Percentiles rank a stretch among this genome's conserved stretches.
Evolutionary conservation across 306 rosid genomes (phyloP).

Genomic region (Vicia villosa): DNA sequence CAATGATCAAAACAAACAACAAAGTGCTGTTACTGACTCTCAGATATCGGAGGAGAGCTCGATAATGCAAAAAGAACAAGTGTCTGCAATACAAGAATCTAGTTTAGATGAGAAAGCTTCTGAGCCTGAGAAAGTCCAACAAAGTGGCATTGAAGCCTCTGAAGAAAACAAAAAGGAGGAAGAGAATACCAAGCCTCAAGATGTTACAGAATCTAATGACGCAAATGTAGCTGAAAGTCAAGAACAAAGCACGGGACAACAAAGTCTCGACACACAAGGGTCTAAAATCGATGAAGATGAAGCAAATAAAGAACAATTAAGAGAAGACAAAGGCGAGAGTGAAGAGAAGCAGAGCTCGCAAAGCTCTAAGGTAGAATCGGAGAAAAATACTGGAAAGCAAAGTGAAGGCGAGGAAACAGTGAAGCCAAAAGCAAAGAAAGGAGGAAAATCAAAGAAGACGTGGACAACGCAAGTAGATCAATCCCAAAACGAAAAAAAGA

Average conservation of each 20-base stretch:
- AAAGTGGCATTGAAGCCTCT: constrained; percentile 21
- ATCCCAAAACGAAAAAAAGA: constrained; percentile 70
- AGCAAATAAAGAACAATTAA: constrained; percentile 43
- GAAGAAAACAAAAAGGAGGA: constrained; percentile 35
- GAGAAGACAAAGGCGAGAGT: constrained; percentile 47
- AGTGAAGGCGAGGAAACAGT: constrained; percentile 27
- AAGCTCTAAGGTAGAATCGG: neutral
- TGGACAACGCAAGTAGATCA: constrained; percentile 80
- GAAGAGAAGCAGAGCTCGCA: constrained; percentile 33
- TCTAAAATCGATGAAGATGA: constrained; percentile 40
- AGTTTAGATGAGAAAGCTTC: constrained; percentile 30
- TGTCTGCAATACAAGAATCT: constrained; percentile 14
- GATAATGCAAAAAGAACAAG: constrained; percentile 43
- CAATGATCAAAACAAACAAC: constrained; percentile 38
- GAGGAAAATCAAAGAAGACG: constrained; percentile 46
- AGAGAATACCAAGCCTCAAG: constrained; percentile 15
- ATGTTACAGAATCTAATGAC: constrained; percentile 26
- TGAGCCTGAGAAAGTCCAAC: constrained; percentile 41
- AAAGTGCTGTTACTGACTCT: constrained; percentile 18
- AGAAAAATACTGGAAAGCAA: constrained; percentile 22
- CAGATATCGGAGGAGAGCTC: constrained; percentile 58
- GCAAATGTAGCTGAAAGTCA: constrained; percentile 31
- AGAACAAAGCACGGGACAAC: constrained; percentile 18
- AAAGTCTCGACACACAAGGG: constrained; percentile 33
- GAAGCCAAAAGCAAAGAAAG: constrained; percentile 36